Evolutionary conservation across 371 early-diverging fungal genomes (phyloP).

Genomic region (Nosema muscidifuracis): DNA sequence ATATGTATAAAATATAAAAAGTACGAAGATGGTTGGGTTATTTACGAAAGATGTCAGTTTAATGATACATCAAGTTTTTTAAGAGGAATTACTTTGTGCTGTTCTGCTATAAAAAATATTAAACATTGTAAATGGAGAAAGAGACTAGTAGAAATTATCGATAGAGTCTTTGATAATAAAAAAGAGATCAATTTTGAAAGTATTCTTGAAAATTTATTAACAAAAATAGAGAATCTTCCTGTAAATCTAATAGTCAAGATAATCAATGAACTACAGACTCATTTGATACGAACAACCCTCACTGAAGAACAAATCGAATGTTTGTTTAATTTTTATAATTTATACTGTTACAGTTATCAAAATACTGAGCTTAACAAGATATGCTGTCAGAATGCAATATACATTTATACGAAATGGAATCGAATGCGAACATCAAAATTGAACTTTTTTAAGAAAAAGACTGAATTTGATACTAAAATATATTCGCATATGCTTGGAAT

Average conservation of each 20-base stretch:
- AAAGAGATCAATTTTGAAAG: neutral
- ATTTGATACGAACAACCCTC: neutral
- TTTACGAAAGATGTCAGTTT: conserved; percentile 22
- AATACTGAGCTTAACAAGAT: neutral
- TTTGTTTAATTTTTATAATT: neutral
- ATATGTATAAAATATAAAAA: conserved; percentile 48
- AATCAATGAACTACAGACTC: neutral
- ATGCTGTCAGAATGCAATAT: conserved; percentile 5
- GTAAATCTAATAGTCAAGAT: neutral
- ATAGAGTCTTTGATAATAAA: neutral
- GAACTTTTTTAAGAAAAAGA: conserved; percentile 10
- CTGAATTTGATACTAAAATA: neutral
- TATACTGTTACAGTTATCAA: no score
- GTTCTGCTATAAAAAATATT: conserved; percentile 6
- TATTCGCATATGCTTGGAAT: conserved; percentile 22
- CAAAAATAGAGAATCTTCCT: neutral
- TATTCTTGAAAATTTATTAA: neutral
- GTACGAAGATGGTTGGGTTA: conserved; percentile 58
- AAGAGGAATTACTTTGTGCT: conserved; percentile 16
- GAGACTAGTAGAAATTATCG: conserved; percentile 18
- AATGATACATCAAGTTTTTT: neutral
- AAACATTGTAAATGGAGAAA: conserved; percentile 16
- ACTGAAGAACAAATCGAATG: neutral
- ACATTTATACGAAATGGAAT: conserved; percentile 26
- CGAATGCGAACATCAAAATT: neutral